These are phyloP conservation scores for Calonectria leucothoes DNA, from an alignment of 2,329 filamentous ascomycete genomes.

Conservation along the genomic window DNA sequence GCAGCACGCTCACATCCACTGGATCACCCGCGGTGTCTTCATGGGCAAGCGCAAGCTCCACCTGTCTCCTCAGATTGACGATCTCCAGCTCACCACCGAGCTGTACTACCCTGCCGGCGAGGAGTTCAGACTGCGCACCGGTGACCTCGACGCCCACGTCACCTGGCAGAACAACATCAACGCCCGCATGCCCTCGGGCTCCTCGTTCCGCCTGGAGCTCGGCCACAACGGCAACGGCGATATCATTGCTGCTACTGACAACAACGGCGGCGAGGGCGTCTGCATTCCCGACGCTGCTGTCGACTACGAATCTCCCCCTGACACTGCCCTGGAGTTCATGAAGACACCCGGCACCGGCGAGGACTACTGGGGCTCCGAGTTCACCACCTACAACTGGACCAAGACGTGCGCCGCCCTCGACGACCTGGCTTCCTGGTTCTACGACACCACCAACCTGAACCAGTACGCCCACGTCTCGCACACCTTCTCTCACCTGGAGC, in stretches of 20 bases:
- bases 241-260: slow-evolving; percentile 23
- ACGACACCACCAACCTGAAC: slow-evolving; percentile 25
- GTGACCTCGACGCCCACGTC: slow-evolving; percentile 27
- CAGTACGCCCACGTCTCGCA: slow-evolving; percentile 28
- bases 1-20: slow-evolving; percentile 31
- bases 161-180: slow-evolving; percentile 29
- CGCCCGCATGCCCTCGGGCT: slow-evolving; percentile 25
- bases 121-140: slow-evolving; percentile 31
- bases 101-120: slow-evolving; percentile 24
- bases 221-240: slow-evolving; percentile 33
- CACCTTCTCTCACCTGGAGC: slow-evolving; percentile 29
- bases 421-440: slow-evolving; percentile 29
- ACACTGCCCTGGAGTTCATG: slow-evolving; percentile 26
- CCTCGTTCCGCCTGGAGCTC: slow-evolving; percentile 26
- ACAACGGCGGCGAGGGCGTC: not conserved
- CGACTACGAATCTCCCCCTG: slow-evolving; percentile 20
- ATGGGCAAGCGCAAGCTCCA: slow-evolving; percentile 33
- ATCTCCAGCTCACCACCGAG: slow-evolving; percentile 25
- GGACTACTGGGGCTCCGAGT: slow-evolving; percentile 17
- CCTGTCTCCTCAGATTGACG: slow-evolving; percentile 27
- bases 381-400: slow-evolving; percentile 24
- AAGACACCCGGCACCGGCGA: slow-evolving; percentile 22
- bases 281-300: slow-evolving; percentile 21
- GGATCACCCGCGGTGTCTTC: slow-evolving; percentile 32
- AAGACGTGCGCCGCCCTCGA: slow-evolving; percentile 26